Evolutionary conservation across 495 filamentous ascomycete genomes (phyloP), one percentile per base, ranked within the genome.

Genomic region (Lophiotrema nucula): DNA sequence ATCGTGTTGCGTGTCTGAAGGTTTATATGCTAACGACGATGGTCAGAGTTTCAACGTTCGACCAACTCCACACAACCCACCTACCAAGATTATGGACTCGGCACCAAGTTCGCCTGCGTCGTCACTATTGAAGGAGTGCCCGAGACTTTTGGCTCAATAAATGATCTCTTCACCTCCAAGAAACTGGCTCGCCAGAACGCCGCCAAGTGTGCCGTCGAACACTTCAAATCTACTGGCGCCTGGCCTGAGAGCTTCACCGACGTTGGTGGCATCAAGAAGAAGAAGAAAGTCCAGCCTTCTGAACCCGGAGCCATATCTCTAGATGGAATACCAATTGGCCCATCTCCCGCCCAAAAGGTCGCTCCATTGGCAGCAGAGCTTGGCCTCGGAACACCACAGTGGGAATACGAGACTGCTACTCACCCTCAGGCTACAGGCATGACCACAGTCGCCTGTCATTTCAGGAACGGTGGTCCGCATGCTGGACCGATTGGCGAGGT

Each of bases 401-500:
- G 19, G 26, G 3, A 26, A 16, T 47, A 47, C 25, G 5, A 37
- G 18, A 10, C 33, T 16, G 16, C 16, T 12, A 22, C 41, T 4
- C 4, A 50, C 18, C 27, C 31, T 27, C 2, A 19, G 5, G 37
- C 24, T 10, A 22, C 47, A 31, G 26, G 50, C 72, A 72, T 60
- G 52, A 56, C 8, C 44, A 63, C 67, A 63, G 21, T 59, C 47
- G 13, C 63, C 73, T 44, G 56, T 56, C 27, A 23, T 22, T 67
- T 67, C 42, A 26, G 37, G 18, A 19, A 45, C 43, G 55, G 19
- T 8, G 48, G 39, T 16, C 18, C 12, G 43, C 22, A 51, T 31
- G 43, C 16, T 8, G 70, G 70, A 1, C 57, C 61, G 42, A 62
- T 79, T 27, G 76, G 73, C 8, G 70, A 73, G 55, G 69, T 74